phyloP scores from a whole-genome alignment of 345 rosid genomes.

The Hibiscus mutabilis region DNA sequence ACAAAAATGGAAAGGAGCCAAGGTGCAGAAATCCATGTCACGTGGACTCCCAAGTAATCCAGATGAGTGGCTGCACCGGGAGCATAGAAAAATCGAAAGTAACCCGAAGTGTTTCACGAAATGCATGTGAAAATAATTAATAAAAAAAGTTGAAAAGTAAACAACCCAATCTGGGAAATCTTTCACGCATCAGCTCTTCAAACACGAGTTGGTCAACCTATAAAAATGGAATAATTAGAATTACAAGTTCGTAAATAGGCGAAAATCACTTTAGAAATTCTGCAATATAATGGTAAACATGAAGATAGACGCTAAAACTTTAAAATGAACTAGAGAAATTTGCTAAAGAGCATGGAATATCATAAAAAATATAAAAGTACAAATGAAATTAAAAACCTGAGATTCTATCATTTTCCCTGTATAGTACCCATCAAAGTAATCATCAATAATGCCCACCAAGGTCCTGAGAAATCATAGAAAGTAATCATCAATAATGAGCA shows the following conservation, averaged over 20 bases:
- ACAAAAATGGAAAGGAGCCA: slow-evolving; percentile 97
- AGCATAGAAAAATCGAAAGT: slow-evolving; percentile 42
- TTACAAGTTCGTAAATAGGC: background rate
- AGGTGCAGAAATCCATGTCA: slow-evolving; percentile 90
- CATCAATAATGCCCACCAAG: slow-evolving; percentile 84
- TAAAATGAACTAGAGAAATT: background rate
- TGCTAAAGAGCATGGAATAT: slow-evolving; percentile 7
- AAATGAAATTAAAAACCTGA: slow-evolving; percentile 50
- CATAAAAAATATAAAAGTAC: no score
- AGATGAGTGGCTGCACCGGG: slow-evolving; percentile 96
- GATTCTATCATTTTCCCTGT: slow-evolving; percentile 94
- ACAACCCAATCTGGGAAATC: slow-evolving; percentile 95
- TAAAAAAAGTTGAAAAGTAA: slow-evolving; percentile 17
- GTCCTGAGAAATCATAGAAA: slow-evolving; percentile 49
- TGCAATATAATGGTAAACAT: slow-evolving; percentile 9
- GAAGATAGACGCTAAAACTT: slow-evolving; percentile 3
- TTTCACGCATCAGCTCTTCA: slow-evolving; percentile 88
- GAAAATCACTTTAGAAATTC: background rate
- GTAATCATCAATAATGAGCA: slow-evolving; percentile 13
- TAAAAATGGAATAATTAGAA: slow-evolving; percentile 15
- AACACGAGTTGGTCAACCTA: slow-evolving; percentile 98
- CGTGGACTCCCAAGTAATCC: slow-evolving; percentile 99
- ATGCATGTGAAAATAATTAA: slow-evolving; percentile 7
- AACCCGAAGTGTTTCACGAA: slow-evolving; percentile 25
- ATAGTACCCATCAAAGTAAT: slow-evolving; percentile 86